phyloP scores from a whole-genome alignment of 345 rosid species.

The Pugionium cornutum region DNA sequence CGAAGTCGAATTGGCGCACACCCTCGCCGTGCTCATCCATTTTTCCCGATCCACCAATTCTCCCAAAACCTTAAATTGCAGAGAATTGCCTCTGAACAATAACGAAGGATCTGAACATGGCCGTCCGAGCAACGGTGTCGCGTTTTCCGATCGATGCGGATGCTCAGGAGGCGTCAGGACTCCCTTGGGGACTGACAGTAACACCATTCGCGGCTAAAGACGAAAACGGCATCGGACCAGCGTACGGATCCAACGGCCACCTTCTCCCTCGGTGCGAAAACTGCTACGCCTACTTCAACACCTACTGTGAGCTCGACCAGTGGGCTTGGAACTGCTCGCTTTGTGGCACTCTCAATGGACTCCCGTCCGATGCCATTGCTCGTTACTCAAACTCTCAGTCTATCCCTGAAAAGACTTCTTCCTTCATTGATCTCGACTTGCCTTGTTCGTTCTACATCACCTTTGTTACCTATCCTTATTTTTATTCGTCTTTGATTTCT shows the following conservation, averaged over 20 bases:
- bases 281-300: constrained; percentile 91
- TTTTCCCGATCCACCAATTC: constrained; percentile 15
- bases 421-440: constrained; percentile 90
- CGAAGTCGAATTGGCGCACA: constrained; percentile 22
- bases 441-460: constrained; percentile 49
- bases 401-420: constrained; percentile 81
- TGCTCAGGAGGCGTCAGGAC: constrained; percentile 76
- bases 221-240: constrained; percentile 77
- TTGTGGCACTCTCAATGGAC: constrained; percentile 89
- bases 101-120: constrained; percentile 44
- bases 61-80: neutral
- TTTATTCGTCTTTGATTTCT: constrained; percentile 1
- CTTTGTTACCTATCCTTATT: neutral
- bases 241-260: constrained; percentile 78
- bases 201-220: constrained; percentile 87
- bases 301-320: constrained; percentile 91
- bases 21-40: constrained; percentile 21
- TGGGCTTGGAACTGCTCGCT: constrained; percentile 96
- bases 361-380: constrained; percentile 66
- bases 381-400: constrained; percentile 81
- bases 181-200: constrained; percentile 91
- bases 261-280: constrained; percentile 89
- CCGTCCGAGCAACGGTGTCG: constrained; percentile 75
- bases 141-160: constrained; percentile 82
- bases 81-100: neutral